phyloP scores from a whole-genome alignment of 208 protist species.

The Vickermania ingenoplastis region DNA sequence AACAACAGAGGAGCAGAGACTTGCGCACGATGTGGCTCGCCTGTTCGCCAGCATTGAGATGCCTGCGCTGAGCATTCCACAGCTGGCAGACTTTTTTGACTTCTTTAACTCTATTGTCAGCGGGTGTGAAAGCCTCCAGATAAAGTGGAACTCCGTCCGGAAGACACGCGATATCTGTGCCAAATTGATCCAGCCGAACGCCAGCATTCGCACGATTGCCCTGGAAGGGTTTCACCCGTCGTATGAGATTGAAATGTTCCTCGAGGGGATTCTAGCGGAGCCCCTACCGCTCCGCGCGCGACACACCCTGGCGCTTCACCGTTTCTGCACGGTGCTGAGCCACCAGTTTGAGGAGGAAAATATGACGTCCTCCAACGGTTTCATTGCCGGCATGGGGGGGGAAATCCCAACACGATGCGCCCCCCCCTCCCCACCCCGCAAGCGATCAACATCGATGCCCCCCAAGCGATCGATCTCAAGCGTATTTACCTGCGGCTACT shows the following conservation, averaged over 20 bases:
- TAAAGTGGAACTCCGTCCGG: slow-evolving; percentile 17
- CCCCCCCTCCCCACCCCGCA: neutral
- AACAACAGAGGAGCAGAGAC: slow-evolving; percentile 19
- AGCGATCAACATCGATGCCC: neutral
- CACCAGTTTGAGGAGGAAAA: slow-evolving; percentile 74
- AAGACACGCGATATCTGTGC: slow-evolving; percentile 18
- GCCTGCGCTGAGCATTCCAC: slow-evolving; percentile 21
- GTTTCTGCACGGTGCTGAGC: slow-evolving; percentile 47
- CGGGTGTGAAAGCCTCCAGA: slow-evolving; percentile 13
- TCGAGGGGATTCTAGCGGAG: slow-evolving; percentile 41
- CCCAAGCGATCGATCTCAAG: slow-evolving; percentile 29
- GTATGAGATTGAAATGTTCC: slow-evolving; percentile 25
- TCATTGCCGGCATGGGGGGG: slow-evolving; percentile 20
- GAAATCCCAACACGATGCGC: neutral
- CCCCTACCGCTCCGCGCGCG: slow-evolving; percentile 40
- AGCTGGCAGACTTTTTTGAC: slow-evolving; percentile 32
- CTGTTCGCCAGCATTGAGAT: slow-evolving; percentile 10
- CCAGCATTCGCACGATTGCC: slow-evolving; percentile 11
- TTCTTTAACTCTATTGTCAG: slow-evolving; percentile 23
- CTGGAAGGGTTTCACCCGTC: slow-evolving; percentile 21
- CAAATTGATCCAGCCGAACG: slow-evolving; percentile 20
- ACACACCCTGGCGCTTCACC: slow-evolving; percentile 57
- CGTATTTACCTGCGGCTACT: slow-evolving; percentile 53
- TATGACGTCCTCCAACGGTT: slow-evolving; percentile 29
- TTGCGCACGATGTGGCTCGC: slow-evolving; percentile 1